Percentiles rank a stretch among this genome's conserved stretches.
Evolutionary conservation across 1,284 basidiomycete genomes (phyloP).

Genomic region (Phellopilus nigrolimitatus): DNA sequence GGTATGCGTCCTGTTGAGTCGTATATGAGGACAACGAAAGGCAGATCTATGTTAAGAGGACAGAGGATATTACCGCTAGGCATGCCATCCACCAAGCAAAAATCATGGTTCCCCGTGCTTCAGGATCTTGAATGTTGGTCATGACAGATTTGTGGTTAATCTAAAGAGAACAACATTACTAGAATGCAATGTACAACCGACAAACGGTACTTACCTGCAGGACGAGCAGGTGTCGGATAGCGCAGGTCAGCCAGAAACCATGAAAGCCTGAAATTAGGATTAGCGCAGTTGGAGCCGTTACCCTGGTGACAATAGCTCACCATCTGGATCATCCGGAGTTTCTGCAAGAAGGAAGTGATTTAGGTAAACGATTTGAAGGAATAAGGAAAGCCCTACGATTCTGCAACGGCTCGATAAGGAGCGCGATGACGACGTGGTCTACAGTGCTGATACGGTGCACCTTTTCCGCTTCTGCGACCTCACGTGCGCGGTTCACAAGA

Average conservation of each 20-base stretch:
- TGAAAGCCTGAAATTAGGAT: constrained; percentile 53
- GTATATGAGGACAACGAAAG: neutral
- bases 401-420: constrained; percentile 75
- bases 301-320: constrained; percentile 32
- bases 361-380: neutral
- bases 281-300: neutral
- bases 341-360: constrained; percentile 37
- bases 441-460: constrained; percentile 75
- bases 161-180: constrained; percentile 34
- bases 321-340: constrained; percentile 59
- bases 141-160: constrained; percentile 78
- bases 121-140: constrained; percentile 61
- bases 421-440: constrained; percentile 75
- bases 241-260: constrained; percentile 73
- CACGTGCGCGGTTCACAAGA: constrained; percentile 73
- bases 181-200: neutral
- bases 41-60: neutral
- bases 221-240: constrained; percentile 74
- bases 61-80: constrained; percentile 30
- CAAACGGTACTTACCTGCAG: constrained; percentile 48
- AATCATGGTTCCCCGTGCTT: constrained; percentile 73
- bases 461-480: constrained; percentile 81
- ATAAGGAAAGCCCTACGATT: constrained; percentile 55
- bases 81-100: constrained; percentile 80
- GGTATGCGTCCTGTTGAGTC: constrained; percentile 43